These are phyloP conservation scores for Russula vinacea DNA, from an alignment of 768 basidiomycete species.

Conservation along the genomic window DNA sequence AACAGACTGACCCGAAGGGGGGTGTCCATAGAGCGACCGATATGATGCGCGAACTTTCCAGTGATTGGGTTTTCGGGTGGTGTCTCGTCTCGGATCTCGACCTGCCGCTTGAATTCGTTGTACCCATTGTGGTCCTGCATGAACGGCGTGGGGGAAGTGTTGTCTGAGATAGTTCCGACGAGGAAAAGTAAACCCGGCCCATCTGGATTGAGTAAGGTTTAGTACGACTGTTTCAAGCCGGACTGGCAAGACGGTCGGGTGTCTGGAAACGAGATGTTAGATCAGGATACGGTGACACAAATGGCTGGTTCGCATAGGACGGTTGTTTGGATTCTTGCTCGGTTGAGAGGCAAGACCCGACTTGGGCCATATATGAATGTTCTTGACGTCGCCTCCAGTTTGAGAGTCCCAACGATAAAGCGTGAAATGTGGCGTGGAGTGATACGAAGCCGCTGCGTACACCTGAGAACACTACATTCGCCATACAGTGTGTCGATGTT, in stretches of 20 bases:
- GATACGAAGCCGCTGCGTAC: no score
- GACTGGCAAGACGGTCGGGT: background rate
- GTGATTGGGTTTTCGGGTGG: constrained; percentile 12
- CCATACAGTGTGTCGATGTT: no score
- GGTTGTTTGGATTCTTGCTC: background rate
- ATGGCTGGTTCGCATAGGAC: background rate
- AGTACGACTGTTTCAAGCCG: background rate
- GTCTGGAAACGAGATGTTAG: constrained; percentile 4
- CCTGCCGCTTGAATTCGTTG: constrained; percentile 11
- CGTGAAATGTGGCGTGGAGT: no score
- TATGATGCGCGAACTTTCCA: constrained; percentile 18
- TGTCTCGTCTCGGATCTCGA: constrained; percentile 20
- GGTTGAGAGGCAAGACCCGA: background rate
- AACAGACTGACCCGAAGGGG: constrained; percentile 18
- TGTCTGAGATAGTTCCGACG: background rate
- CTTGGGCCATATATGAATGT: constrained; percentile 10
- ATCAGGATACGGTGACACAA: background rate
- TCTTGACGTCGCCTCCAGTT: background rate
- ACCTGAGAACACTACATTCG: no score
- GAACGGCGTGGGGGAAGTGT: background rate
- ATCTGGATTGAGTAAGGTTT: background rate
- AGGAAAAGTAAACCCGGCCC: background rate
- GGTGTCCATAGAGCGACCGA: constrained; percentile 18
- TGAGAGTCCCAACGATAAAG: background rate
- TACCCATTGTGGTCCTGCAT: background rate